phyloP scores from a whole-genome alignment of 192 early-diverging fungal genomes.

The Allomyces arbusculus region DNA sequence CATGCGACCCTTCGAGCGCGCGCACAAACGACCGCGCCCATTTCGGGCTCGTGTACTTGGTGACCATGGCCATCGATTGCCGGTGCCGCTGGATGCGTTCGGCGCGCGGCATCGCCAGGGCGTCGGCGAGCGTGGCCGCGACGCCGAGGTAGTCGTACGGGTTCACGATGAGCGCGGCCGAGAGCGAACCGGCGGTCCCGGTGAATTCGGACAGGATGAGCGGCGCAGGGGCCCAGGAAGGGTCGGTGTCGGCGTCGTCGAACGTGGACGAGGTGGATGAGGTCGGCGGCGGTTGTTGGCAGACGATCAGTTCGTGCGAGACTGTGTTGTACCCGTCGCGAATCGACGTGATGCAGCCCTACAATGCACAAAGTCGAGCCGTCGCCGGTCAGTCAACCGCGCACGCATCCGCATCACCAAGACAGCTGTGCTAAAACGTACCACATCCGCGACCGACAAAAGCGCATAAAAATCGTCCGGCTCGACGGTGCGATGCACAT shows the following conservation, averaged over 20 bases:
- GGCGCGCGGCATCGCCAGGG: slow-evolving; percentile 55
- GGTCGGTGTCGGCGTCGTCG: too few species aligned
- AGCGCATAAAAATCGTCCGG: slow-evolving; percentile 90
- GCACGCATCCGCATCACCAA: too few species aligned
- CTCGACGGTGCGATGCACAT: slow-evolving; percentile 76
- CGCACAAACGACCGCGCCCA: slow-evolving; percentile 58
- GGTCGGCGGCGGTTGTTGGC: slow-evolving; percentile 42
- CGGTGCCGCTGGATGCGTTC: slow-evolving; percentile 58
- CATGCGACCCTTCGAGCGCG: too few species aligned
- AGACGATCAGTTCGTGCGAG: slow-evolving; percentile 80
- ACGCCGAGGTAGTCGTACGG: slow-evolving; percentile 87
- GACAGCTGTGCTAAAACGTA: too few species aligned
- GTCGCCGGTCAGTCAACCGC: too few species aligned
- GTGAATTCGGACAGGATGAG: slow-evolving; percentile 93
- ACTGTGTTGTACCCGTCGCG: slow-evolving; percentile 98
- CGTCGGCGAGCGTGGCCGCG: slow-evolving; percentile 74
- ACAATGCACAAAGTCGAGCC: too few species aligned
- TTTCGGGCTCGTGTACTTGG: slow-evolving; percentile 55
- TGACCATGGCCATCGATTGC: slow-evolving; percentile 41
- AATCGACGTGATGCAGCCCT: slow-evolving; percentile 62
- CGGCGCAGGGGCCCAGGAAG: slow-evolving; percentile 38
- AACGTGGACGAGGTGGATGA: too few species aligned
- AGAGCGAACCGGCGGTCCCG: slow-evolving; percentile 78
- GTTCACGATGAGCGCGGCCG: slow-evolving; percentile 62
- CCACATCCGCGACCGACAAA: slow-evolving; percentile 80